Conservation (phyloP, 73 alveolate genomes). For the Blepharisma japonicum region DNA sequence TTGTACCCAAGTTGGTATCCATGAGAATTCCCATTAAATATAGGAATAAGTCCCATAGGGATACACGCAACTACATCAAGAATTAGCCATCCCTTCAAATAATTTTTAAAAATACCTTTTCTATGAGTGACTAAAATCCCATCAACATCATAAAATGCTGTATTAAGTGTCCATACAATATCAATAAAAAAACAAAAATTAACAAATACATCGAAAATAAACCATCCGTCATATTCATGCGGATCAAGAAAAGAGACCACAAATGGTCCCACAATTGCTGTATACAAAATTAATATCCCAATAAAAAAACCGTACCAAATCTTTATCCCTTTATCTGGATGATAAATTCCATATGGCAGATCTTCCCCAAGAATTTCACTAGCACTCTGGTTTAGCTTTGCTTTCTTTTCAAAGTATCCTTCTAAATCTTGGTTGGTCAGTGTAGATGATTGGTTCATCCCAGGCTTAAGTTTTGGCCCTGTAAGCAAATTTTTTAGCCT, state of each 20-base stretch:
- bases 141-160: constrained; percentile 49
- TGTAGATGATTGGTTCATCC: too few species aligned
- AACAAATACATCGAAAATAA: constrained; percentile 28
- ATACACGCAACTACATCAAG: constrained; percentile 46
- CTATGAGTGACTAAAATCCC: constrained; percentile 34
- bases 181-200: constrained; percentile 46
- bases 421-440: too few species aligned
- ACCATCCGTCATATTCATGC: constrained; percentile 27
- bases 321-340: neutral
- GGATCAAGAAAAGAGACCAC: constrained; percentile 38
- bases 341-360: neutral
- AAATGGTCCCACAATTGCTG: constrained; percentile 38
- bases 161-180: constrained; percentile 39
- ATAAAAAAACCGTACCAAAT: neutral
- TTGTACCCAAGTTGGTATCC: neutral
- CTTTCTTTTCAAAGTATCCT: too few species aligned
- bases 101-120: constrained; percentile 31
- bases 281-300: constrained; percentile 2
- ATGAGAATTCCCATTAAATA: neutral
- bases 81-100: constrained; percentile 55
- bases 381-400: too few species aligned
- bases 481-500: neutral
- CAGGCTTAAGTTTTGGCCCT: neutral
- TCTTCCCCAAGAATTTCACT: too few species aligned
- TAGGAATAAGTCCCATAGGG: constrained; percentile 32